Conservation (phyloP, 768 basidiomycete genomes). For the Leucocoprinus birnbaumii region DNA sequence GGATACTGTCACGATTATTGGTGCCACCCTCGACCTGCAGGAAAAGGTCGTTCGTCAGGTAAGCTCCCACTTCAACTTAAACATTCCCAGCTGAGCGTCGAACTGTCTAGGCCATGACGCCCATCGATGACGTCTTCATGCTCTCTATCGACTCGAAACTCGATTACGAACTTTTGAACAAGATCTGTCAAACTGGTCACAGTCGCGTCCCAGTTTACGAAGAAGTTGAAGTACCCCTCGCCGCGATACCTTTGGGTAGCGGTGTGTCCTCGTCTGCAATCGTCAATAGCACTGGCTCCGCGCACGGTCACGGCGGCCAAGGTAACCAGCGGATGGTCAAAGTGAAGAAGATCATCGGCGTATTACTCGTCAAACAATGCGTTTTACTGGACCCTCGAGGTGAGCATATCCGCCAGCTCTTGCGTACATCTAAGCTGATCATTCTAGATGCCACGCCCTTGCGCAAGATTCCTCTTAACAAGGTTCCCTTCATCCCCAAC, state of each 20-base stretch:
- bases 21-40: conserved; percentile 85
- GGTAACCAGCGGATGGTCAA: conserved; percentile 35
- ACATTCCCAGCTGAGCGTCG: neutral
- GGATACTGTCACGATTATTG: conserved; percentile 89
- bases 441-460: conserved; percentile 78
- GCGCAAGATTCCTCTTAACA: conserved; percentile 81
- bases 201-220: conserved; percentile 84
- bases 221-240: conserved; percentile 62
- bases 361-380: conserved; percentile 87
- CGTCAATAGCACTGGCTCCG: neutral
- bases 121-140: conserved; percentile 82
- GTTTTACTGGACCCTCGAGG: conserved; percentile 86
- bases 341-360: conserved; percentile 82
- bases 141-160: conserved; percentile 80
- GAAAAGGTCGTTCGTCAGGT: conserved; percentile 79
- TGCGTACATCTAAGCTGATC: too few relatives aligned
- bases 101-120: conserved; percentile 69
- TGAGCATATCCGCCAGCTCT: conserved; percentile 17
- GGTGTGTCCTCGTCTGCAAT: neutral
- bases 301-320: neutral
- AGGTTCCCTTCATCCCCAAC: conserved; percentile 81
- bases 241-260: conserved; percentile 20
- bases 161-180: conserved; percentile 75
- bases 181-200: conserved; percentile 77
- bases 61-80: conserved; percentile 1